Base-by-base conservation (phyloP, 305 asterid species). In the Fraxinus sp. region DNA sequence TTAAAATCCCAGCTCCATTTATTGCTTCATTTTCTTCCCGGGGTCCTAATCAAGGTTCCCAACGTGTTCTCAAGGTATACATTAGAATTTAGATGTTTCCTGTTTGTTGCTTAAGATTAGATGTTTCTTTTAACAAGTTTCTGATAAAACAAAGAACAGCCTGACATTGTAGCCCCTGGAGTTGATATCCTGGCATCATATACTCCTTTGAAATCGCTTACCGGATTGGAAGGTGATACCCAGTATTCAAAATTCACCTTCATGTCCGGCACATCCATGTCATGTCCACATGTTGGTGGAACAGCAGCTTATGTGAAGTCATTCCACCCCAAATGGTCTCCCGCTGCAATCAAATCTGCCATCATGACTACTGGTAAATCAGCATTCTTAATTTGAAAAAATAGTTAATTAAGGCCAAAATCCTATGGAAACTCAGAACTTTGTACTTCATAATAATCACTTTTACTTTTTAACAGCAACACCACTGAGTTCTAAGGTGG, bases 201-300 rank as follows among this genome's bases (percentile, higher is more conserved):
- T 90, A 95, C 96, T 9, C 94, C 90, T 3, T 28, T 95, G 89
- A 90, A 82, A 85, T 87, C 99, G 0, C 90, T 95, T 20, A 94
- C 98, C 0, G 97, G 97, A 73, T 77, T 91, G 81, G 84, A 88
- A 86, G 99, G 95, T 10, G 98, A 95, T 79, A 86, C 92, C 0
- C 93, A 86, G 41, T 89, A 77, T 80, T 91, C 99, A 13, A 90
- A 92, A 80, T 95, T 94, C 89, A 94, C 90, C 68, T 49, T 95
- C 85, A 92, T 95, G 97, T 94, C 99, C 0, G 99, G 99, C 41
- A 95, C 99, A 28, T 95, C 99, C 57, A 95, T 95, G 98, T 75
- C 99, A 0, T 94, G 99, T 83, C 99, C 99, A 14, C 99, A 95
- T 72, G 91, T 91, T n/a, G 91, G 90, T 30, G 99, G 98, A 13